phyloP scores from a whole-genome alignment of 345 rosid species.

The Bruguiera parviflora region DNA sequence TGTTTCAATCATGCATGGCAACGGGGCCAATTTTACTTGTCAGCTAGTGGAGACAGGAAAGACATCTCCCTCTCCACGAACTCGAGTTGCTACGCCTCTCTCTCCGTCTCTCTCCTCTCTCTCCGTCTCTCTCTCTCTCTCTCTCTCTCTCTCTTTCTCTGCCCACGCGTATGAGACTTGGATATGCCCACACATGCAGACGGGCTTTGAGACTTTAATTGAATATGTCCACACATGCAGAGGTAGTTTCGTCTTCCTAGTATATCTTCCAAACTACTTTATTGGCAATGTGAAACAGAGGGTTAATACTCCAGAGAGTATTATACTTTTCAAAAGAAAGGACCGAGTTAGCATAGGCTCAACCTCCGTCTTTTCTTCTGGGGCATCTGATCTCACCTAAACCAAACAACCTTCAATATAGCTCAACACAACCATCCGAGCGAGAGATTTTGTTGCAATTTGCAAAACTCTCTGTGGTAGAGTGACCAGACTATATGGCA shows the following conservation, averaged over 20 bases:
- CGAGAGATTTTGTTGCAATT: neutral
- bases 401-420: neutral
- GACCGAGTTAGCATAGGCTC: conserved; percentile 15
- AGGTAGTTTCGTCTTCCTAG: conserved; percentile 14
- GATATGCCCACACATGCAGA: conserved; percentile 30
- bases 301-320: neutral
- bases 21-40: conserved; percentile 37
- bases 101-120: neutral
- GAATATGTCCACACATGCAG: conserved; percentile 31
- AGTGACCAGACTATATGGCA: neutral
- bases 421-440: conserved; percentile 8
- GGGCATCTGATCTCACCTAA: conserved; percentile 14
- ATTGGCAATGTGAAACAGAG: conserved; percentile 11
- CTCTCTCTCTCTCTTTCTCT: neutral
- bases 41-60: conserved; percentile 48
- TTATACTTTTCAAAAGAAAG: conserved; percentile 20
- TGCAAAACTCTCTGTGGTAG: neutral
- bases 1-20: conserved; percentile 47
- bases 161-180: neutral
- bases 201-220: neutral
- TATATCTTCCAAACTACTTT: conserved; percentile 15
- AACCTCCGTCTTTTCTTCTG: conserved; percentile 10
- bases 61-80: conserved; percentile 29
- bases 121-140: neutral
- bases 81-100: conserved; percentile 17